Conservation (phyloP, 345 rosid genomes). For the Mangifera indica region DNA sequence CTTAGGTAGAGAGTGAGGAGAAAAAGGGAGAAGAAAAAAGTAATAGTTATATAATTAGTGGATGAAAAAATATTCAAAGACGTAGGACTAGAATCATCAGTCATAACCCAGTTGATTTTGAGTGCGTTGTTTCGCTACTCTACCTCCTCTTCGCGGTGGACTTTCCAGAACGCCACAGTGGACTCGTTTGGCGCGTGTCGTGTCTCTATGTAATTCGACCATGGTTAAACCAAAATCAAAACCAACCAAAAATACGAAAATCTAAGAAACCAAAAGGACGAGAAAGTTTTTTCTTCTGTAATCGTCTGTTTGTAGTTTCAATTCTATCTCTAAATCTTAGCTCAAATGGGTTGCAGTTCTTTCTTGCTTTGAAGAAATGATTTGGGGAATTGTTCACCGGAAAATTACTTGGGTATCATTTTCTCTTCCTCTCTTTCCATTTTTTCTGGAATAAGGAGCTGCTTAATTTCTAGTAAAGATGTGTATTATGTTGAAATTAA, state of each 20-base stretch:
- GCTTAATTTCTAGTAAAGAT: not conserved
- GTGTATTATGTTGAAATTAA: not conserved
- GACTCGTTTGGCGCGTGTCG: not conserved
- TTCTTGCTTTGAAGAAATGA: slow-evolving; percentile 13
- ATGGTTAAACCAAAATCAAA: not conserved
- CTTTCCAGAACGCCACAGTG: not conserved
- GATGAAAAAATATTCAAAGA: too few relatives aligned
- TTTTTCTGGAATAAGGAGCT: not conserved
- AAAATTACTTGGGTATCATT: slow-evolving; percentile 18
- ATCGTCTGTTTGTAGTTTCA: not conserved
- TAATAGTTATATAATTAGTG: too few relatives aligned
- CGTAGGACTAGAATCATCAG: too few relatives aligned
- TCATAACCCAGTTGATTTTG: too few relatives aligned
- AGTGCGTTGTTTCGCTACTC: not conserved
- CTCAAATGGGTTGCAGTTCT: not conserved
- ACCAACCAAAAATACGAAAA: not conserved
- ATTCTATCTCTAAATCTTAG: not conserved
- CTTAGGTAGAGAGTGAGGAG: too few relatives aligned
- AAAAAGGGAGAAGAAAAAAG: too few relatives aligned
- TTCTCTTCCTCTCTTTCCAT: not conserved
- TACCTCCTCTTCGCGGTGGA: not conserved
- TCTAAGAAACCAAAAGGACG: not conserved
- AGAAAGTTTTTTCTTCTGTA: slow-evolving; percentile 14
- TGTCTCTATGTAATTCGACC: not conserved
- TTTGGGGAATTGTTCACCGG: slow-evolving; percentile 27